Evolutionary conservation across 345 rosid species (phyloP).

Genomic region (Cardamine resedifolia): DNA sequence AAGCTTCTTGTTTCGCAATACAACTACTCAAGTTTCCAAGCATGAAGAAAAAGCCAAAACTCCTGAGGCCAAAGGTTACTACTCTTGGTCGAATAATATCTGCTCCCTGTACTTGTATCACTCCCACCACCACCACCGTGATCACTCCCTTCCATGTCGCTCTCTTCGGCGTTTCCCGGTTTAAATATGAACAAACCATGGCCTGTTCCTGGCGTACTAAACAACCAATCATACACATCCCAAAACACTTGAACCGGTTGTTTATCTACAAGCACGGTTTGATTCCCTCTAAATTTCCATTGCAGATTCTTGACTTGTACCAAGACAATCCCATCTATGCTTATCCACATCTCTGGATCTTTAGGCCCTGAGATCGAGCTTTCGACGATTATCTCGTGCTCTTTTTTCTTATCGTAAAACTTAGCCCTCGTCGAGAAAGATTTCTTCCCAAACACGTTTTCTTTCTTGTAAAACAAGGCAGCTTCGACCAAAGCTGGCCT

Average conservation of each 20-base stretch:
- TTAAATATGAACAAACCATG: constrained; percentile 86
- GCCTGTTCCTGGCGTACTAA: constrained; percentile 57
- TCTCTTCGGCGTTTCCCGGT: constrained; percentile 42
- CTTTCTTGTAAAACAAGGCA: constrained; percentile 67
- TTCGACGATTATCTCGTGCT: constrained; percentile 80
- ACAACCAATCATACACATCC: constrained; percentile 98
- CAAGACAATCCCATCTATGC: constrained; percentile 76
- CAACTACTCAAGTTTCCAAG: constrained; percentile 45
- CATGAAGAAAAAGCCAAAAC: constrained; percentile 73
- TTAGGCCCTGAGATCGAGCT: constrained; percentile 58
- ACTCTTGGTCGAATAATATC: constrained; percentile 48
- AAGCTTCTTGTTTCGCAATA: constrained; percentile 7
- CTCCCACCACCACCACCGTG: constrained; percentile 49
- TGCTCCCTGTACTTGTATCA: constrained; percentile 55
- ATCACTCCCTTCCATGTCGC: constrained; percentile 39
- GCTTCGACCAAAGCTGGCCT: constrained; percentile 73
- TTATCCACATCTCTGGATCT: constrained; percentile 94
- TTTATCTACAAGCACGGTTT: constrained; percentile 72
- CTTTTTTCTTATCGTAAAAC: constrained; percentile 61
- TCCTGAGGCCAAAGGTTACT: constrained; percentile 44
- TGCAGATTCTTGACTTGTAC: constrained; percentile 78
- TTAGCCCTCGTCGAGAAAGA: constrained; percentile 67
- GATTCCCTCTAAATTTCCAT: constrained; percentile 96
- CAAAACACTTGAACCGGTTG: constrained; percentile 82
- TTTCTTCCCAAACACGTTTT: constrained; percentile 80